Conservation (phyloP, 164 flowering plant species). For the Dillenia turbinata region DNA sequence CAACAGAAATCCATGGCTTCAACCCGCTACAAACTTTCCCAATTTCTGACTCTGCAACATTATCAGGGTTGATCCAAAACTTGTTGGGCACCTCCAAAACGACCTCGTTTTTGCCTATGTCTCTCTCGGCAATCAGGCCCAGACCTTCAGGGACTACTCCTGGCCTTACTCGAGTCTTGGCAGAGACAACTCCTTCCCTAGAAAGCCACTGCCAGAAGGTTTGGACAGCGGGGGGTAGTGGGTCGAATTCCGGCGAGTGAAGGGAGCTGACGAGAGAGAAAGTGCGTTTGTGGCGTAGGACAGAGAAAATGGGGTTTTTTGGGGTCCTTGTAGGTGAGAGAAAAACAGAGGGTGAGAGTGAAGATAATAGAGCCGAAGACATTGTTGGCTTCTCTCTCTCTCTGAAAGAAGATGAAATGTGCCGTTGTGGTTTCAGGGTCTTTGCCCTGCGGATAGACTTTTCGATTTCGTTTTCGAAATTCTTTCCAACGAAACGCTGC, state of each 20-base stretch:
- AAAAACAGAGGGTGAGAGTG: conserved; percentile 17
- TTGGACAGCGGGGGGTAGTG: conserved; percentile 30
- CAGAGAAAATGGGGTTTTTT: conserved; percentile 5
- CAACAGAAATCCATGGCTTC: conserved; percentile 90
- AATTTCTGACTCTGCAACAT: conserved; percentile 75
- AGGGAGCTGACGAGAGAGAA: conserved; percentile 15
- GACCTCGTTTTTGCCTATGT: conserved; percentile 62
- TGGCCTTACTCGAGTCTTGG: conserved; percentile 50
- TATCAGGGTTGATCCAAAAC: conserved; percentile 79
- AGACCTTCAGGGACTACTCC: conserved; percentile 68
- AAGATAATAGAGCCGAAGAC: conserved; percentile 5
- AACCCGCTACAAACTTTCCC: conserved; percentile 63
- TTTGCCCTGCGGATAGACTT: background rate
- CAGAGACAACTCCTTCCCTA: conserved; percentile 55
- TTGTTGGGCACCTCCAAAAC: conserved; percentile 82
- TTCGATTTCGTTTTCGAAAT: background rate
- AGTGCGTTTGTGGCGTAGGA: conserved; percentile 8
- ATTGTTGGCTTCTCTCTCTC: background rate
- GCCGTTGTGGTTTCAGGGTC: background rate
- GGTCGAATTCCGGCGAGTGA: conserved; percentile 18
- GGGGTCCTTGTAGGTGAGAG: conserved; percentile 14
- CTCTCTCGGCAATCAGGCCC: conserved; percentile 68
- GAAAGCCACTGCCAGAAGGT: conserved; percentile 77
- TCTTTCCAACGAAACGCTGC: background rate
- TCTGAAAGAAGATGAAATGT: no score